These are phyloP conservation scores for Davidsoniella australis DNA, from an alignment of 2,329 filamentous ascomycete genomes.

Conservation along the genomic window DNA sequence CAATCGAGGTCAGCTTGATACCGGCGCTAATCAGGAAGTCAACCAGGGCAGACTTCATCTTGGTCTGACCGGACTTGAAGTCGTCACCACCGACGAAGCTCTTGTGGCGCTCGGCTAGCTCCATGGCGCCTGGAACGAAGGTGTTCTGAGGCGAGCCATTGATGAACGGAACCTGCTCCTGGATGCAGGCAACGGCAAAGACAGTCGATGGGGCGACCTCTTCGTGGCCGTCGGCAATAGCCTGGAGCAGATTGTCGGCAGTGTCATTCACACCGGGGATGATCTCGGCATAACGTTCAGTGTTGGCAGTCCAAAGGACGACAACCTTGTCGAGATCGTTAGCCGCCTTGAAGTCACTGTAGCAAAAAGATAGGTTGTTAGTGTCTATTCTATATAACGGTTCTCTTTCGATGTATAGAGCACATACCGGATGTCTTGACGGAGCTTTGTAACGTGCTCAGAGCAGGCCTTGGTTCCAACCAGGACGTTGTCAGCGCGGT, in stretches of 20 bases:
- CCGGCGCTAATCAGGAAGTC: slow-evolving; percentile 97
- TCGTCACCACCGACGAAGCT: slow-evolving; percentile 95
- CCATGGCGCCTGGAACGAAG: slow-evolving; percentile 82
- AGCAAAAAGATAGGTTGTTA: slow-evolving; percentile 5
- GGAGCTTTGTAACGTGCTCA: slow-evolving; percentile 84
- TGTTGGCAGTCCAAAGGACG: slow-evolving; percentile 97
- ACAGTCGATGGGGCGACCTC: slow-evolving; percentile 93
- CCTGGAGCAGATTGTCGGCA: slow-evolving; percentile 75
- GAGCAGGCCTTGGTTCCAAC: slow-evolving; percentile 67
- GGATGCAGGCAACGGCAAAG: slow-evolving; percentile 85
- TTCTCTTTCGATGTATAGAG: slow-evolving; percentile 27
- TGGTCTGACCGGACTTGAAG: slow-evolving; percentile 99
- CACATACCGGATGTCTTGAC: slow-evolving; percentile 56
- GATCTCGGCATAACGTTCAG: slow-evolving; percentile 86
- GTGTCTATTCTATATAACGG: not conserved
- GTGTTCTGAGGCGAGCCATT: slow-evolving; percentile 99
- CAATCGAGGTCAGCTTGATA: slow-evolving; percentile 96
- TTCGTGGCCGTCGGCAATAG: slow-evolving; percentile 72
- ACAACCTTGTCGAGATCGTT: slow-evolving; percentile 88
- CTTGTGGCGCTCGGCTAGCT: slow-evolving; percentile 71
- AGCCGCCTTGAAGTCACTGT: slow-evolving; percentile 69
- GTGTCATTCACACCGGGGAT: slow-evolving; percentile 87
- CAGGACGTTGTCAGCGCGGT: slow-evolving; percentile 81
- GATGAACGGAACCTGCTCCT: slow-evolving; percentile 87
- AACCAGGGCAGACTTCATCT: slow-evolving; percentile 99